Conservation (phyloP, 2,329 filamentous ascomycete species). For the Coniochaeta ligniaria region DNA sequence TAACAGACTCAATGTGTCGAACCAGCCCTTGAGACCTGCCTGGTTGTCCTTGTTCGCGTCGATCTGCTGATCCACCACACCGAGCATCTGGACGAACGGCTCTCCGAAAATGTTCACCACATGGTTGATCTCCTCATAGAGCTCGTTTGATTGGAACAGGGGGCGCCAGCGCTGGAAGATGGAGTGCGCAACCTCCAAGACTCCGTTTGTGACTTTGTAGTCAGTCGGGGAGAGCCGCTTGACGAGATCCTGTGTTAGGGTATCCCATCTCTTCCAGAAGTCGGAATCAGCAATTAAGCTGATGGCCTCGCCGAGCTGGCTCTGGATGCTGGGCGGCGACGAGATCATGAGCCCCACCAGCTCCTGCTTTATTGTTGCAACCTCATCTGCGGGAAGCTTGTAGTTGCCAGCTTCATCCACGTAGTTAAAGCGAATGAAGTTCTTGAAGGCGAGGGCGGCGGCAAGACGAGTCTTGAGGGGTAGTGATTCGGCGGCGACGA, state of each 20-base stretch:
- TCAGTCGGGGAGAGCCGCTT: conserved; percentile 77
- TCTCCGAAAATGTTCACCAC: conserved; percentile 78
- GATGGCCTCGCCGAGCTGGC: conserved; percentile 92
- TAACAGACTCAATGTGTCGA: conserved; percentile 79
- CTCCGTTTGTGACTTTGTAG: conserved; percentile 81
- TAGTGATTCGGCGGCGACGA: conserved; percentile 69
- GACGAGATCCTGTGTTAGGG: conserved; percentile 87
- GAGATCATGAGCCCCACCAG: conserved; percentile 95
- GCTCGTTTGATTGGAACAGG: conserved; percentile 83
- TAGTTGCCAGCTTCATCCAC: conserved; percentile 92
- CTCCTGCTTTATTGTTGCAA: conserved; percentile 86
- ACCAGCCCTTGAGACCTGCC: conserved; percentile 65
- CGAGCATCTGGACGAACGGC: conserved; percentile 75
- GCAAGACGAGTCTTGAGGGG: conserved; percentile 76
- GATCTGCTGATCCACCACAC: conserved; percentile 67
- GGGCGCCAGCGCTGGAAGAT: conserved; percentile 97
- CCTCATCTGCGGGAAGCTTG: conserved; percentile 76
- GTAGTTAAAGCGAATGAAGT: conserved; percentile 93
- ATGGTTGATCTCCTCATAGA: conserved; percentile 95
- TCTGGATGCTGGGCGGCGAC: conserved; percentile 79
- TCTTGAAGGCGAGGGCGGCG: conserved; percentile 94
- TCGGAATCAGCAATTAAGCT: conserved; percentile 97
- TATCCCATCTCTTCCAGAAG: conserved; percentile 94
- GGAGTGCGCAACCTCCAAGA: conserved; percentile 94
- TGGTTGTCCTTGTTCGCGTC: conserved; percentile 70